Base-by-base conservation (phyloP, 2,329 filamentous ascomycete species). In the Scytalidium sp. region DNA sequence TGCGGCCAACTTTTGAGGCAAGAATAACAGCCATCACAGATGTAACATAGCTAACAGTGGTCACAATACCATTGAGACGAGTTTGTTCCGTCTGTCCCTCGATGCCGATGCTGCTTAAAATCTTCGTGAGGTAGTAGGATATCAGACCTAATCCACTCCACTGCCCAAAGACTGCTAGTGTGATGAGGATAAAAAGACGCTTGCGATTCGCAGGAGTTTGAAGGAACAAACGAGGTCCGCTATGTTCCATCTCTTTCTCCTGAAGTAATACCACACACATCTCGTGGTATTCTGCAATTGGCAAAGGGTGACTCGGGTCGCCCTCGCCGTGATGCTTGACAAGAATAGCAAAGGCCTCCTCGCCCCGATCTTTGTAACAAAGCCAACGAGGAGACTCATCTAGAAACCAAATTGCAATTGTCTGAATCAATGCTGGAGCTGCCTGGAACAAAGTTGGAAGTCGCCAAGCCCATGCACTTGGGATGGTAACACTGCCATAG, bases 301-400 rank as follows among this genome's bases (percentile, higher is more conserved):
- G 32, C 32, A 36, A 9, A 36, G 32, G 32, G 1, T 52, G 46
- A 32, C 68, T 65, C 1, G 70, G 70, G 56, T 80, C 73, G 1
- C 79, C 81, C 46, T 84, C 67, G 21, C 75, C 72, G 55, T 82
- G 83, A 56, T 79, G 81, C 51, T 75, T 76, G 9, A 75, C 72
- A 50, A 87, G 71, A 3, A 78, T 75, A 3, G 70, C 65, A n/a
- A 76, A 66, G 0, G 78, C 80, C 53, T 83, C 72, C 19, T 81
- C 78, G 11, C 75, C 70, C n/a, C 76, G 75, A 50, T 79, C 75
- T 45, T 79, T 72, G 46, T 73, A 71, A 51, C 77, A 76, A 19
- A 80, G 65, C 78, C 77, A 82, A 45, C 79, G 65, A 3, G 79
- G 79, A 20, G 73, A 77, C 56, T 82, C 79, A 1, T 79, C 78